Conservation (phyloP, 768 basidiomycete species). For the Tulasnella calospora region DNA sequence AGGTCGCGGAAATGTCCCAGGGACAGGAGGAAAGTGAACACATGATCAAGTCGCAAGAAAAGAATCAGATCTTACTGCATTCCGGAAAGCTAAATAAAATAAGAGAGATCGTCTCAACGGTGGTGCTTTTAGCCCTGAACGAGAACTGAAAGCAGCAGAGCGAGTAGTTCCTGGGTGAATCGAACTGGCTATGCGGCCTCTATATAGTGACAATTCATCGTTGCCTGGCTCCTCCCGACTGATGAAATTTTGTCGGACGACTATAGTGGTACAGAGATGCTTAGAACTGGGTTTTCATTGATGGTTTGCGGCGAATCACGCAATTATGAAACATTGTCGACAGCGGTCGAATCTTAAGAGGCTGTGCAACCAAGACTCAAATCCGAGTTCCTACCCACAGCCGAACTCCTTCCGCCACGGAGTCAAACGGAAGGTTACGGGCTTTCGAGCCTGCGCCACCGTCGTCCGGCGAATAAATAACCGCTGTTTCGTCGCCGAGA, state of each 20-base stretch:
- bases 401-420: slow-evolving; percentile 2
- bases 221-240: no score
- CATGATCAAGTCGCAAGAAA: neutral
- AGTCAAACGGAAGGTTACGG: neutral
- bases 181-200: no score
- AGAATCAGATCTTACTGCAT: neutral
- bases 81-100: neutral
- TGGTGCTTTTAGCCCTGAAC: no score
- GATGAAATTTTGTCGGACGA: no score
- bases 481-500: no score
- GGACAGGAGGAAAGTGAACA: neutral
- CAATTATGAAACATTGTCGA: neutral
- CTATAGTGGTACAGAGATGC: neutral
- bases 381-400: neutral
- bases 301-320: neutral
- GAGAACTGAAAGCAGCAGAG: no score
- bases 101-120: no score
- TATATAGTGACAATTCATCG: no score
- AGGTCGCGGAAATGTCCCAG: neutral
- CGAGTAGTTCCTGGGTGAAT: no score
- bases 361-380: neutral
- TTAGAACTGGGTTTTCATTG: neutral
- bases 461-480: no score
- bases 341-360: neutral
- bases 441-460: neutral